A percentile compares a stretch with the other conserved stretches of the same genome.
phyloP scores from a whole-genome alignment of 2,329 filamentous ascomycete genomes.

The Pseudogymnoascus sp. region DNA sequence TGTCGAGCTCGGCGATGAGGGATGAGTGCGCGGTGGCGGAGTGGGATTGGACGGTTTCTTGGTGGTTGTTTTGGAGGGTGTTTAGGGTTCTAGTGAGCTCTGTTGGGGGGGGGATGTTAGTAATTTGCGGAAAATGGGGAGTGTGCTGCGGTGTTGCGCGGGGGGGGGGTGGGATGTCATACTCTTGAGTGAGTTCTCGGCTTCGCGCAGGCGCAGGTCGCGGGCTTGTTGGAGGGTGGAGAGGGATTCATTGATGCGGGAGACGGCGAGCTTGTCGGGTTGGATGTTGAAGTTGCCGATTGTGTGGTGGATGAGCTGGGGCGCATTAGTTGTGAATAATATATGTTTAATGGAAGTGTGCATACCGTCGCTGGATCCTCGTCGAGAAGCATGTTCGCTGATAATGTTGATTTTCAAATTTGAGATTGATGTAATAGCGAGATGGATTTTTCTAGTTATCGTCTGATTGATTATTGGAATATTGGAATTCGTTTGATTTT shows the following conservation, averaged over 20 bases:
- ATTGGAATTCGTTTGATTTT: not conserved
- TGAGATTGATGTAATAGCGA: not conserved
- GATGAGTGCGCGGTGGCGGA: conserved; percentile 72
- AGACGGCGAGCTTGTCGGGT: conserved; percentile 75
- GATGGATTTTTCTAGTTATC: not conserved
- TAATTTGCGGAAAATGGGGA: not conserved
- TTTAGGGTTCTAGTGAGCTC: conserved; percentile 67
- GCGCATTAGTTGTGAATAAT: conserved; percentile 10
- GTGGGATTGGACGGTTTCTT: conserved; percentile 65
- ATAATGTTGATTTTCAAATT: not conserved
- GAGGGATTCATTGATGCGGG: conserved; percentile 76
- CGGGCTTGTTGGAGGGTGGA: conserved; percentile 77
- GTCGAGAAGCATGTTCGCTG: conserved; percentile 74
- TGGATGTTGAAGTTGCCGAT: conserved; percentile 91
- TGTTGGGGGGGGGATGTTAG: conserved; percentile 14
- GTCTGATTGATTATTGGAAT: not conserved
- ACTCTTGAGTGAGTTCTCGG: conserved; percentile 58
- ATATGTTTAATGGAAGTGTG: conserved; percentile 12
- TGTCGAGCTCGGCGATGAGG: conserved; percentile 79
- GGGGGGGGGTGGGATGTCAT: conserved; percentile 16
- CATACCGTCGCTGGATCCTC: conserved; percentile 81
- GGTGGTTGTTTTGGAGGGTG: conserved; percentile 65
- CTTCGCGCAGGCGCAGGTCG: conserved; percentile 63
- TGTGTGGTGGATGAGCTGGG: conserved; percentile 80
- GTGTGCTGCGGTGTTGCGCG: not conserved